These are phyloP conservation scores for Yarrowia sp. DNA, from an alignment of 805 yeast genomes.

Conservation along the genomic window DNA sequence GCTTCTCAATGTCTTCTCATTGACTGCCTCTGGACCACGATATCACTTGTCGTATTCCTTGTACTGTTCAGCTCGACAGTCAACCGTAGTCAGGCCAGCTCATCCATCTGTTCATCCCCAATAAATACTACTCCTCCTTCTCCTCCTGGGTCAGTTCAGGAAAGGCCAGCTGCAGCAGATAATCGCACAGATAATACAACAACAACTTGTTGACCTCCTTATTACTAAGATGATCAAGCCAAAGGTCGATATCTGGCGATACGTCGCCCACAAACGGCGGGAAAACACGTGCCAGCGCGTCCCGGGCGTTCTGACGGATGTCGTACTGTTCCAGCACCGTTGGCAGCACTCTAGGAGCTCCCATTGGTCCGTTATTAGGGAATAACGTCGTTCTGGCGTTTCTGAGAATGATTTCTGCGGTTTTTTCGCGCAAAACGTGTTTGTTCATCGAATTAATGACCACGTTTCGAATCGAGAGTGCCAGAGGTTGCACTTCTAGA, in stretches of 20 bases:
- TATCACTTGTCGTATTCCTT: too few species aligned
- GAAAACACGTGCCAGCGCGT: slow-evolving; percentile 29
- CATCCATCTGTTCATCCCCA: neutral
- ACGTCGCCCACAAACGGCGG: slow-evolving; percentile 27
- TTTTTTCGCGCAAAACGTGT: slow-evolving; percentile 25
- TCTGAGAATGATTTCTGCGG: slow-evolving; percentile 33
- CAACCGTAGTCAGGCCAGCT: too few species aligned
- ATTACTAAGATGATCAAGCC: slow-evolving; percentile 33
- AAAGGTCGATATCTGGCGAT: slow-evolving; percentile 29
- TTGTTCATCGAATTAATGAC: slow-evolving; percentile 25
- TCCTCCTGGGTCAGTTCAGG: slow-evolving; percentile 36
- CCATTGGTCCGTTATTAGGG: slow-evolving; percentile 51
- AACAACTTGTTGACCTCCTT: slow-evolving; percentile 36
- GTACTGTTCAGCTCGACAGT: too few species aligned
- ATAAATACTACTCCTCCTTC: slow-evolving; percentile 7
- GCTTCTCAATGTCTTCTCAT: too few species aligned
- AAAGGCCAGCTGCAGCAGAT: slow-evolving; percentile 31
- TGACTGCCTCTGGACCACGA: too few species aligned
- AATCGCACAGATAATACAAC: slow-evolving; percentile 33
- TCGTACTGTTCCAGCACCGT: slow-evolving; percentile 40
- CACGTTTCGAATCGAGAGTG: slow-evolving; percentile 27
- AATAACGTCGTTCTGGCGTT: slow-evolving; percentile 43
- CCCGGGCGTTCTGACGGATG: slow-evolving; percentile 29
- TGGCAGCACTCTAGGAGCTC: slow-evolving; percentile 47
- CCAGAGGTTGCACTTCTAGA: slow-evolving; percentile 28